These are phyloP conservation scores for Gracilaria vermiculophylla DNA, from an alignment of 23 red algal genomes.

Conservation along the genomic window DNA sequence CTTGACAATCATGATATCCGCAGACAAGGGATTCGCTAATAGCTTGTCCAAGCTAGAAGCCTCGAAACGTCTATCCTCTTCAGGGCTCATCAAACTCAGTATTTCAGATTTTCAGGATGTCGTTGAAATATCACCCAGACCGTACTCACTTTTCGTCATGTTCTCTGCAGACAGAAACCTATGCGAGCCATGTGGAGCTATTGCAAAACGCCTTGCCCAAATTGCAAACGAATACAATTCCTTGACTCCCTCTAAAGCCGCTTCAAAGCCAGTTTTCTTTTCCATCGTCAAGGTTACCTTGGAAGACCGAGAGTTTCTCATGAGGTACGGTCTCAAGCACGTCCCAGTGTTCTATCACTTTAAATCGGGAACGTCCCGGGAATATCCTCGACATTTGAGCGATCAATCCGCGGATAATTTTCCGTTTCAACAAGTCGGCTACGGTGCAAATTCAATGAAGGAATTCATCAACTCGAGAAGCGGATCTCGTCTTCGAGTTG, in stretches of 20 bases:
- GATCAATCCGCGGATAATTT: constrained; percentile 20
- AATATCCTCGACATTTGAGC: constrained; percentile 25
- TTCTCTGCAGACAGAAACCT: constrained; percentile 49
- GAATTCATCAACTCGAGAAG: constrained; percentile 45
- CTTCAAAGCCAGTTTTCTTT: constrained; percentile 55
- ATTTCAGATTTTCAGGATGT: constrained; percentile 13
- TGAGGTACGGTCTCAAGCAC: constrained; percentile 30
- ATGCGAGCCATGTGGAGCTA: constrained; percentile 43
- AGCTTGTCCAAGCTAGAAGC: background rate
- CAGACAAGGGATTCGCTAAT: background rate
- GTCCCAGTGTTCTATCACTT: constrained; percentile 71
- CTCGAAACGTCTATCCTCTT: background rate
- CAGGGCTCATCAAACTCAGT: constrained; percentile 15
- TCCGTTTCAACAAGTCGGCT: constrained; percentile 23
- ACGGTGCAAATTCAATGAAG: constrained; percentile 19
- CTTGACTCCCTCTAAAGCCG: background rate
- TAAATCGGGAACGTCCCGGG: background rate
- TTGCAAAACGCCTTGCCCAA: background rate
- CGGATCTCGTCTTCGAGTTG: constrained; percentile 32
- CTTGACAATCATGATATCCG: background rate
- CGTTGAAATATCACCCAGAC: constrained; percentile 28
- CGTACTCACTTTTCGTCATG: constrained; percentile 48
- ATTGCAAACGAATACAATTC: constrained; percentile 31
- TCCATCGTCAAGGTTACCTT: constrained; percentile 33
- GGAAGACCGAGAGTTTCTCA: constrained; percentile 31